These are phyloP conservation scores for Trichoderma pleuroti DNA, from an alignment of 2,329 filamentous ascomycete species.

Conservation along the genomic window DNA sequence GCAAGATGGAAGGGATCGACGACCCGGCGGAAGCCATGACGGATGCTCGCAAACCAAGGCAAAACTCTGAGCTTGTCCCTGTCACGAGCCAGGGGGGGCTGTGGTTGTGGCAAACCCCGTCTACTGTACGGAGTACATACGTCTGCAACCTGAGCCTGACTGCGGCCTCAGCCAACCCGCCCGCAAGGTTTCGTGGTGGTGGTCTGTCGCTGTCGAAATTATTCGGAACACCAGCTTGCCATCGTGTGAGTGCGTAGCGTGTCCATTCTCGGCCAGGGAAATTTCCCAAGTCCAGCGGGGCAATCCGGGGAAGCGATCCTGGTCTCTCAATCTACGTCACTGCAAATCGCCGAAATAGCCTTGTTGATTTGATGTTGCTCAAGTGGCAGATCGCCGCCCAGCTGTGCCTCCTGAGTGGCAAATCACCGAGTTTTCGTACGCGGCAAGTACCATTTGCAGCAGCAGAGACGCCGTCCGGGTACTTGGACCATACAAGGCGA, in stretches of 20 bases:
- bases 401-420: not conserved
- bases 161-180: constrained; percentile 1
- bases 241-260: not conserved
- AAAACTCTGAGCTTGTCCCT: not conserved
- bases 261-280: not conserved
- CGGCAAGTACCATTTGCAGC: not conserved
- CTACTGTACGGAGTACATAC: too few relatives aligned
- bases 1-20: not conserved
- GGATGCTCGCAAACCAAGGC: not conserved
- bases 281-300: not conserved
- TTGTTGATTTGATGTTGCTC: not conserved
- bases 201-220: not conserved
- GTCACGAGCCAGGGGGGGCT: not conserved
- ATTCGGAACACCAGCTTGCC: not conserved
- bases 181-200: not conserved
- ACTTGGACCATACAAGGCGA: not conserved
- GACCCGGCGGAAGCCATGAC: not conserved
- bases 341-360: not conserved
- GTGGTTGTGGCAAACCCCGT: not conserved
- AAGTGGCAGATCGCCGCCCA: not conserved
- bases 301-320: constrained; percentile 13
- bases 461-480: not conserved
- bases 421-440: not conserved
- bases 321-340: constrained; percentile 7
- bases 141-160: not conserved